Conservation (phyloP, 495 filamentous ascomycete genomes). For the Daldinia concentrica region DNA sequence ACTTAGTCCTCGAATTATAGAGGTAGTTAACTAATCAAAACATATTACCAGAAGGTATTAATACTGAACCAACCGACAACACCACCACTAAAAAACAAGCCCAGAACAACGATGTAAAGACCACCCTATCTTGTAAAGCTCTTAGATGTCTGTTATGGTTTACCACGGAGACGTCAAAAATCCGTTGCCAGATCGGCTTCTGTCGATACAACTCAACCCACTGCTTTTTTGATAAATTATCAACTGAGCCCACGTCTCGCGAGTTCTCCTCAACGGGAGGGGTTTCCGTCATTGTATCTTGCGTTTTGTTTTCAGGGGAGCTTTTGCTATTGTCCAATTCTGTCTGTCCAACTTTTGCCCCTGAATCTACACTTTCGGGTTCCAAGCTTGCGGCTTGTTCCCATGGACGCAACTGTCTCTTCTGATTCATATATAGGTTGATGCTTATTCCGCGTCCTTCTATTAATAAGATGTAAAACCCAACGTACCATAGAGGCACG, state of each 20-base stretch:
- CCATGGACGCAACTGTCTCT: slow-evolving; percentile 74
- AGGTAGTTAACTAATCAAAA: no score
- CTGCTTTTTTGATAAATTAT: no score
- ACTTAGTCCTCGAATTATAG: not conserved
- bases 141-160: slow-evolving; percentile 69
- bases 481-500: slow-evolving; percentile 66
- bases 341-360: not conserved
- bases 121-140: slow-evolving; percentile 72
- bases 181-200: slow-evolving; percentile 65
- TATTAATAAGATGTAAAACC: slow-evolving; percentile 67
- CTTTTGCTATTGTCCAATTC: slow-evolving; percentile 29
- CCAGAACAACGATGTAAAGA: slow-evolving; percentile 60
- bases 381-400: slow-evolving; percentile 52
- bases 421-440: slow-evolving; percentile 64
- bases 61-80: slow-evolving; percentile 51
- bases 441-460: slow-evolving; percentile 69
- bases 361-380: slow-evolving; percentile 23
- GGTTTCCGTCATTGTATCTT: no score
- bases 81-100: slow-evolving; percentile 45
- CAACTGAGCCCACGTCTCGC: no score
- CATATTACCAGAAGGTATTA: slow-evolving; percentile 43
- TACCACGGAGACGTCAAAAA: slow-evolving; percentile 70
- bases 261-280: no score
- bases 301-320: slow-evolving; percentile 10
- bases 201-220: slow-evolving; percentile 68